Percentiles rank a stretch among this genome's conserved stretches.
Evolutionary conservation across 2,329 filamentous ascomycete genomes (phyloP).

Genomic region (Lachnellula cervina): DNA sequence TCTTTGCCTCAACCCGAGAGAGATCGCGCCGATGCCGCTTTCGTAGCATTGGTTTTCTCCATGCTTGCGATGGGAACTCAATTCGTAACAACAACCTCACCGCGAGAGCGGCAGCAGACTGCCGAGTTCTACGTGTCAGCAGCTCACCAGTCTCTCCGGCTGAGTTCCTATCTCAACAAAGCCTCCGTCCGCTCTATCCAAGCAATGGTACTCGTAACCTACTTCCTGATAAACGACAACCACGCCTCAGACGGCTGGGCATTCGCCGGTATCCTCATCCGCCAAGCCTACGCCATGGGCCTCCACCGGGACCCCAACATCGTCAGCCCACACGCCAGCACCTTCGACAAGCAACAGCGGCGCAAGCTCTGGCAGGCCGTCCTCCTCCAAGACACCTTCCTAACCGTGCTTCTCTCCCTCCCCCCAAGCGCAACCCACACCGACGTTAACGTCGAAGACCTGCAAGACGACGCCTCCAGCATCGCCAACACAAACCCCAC

Average conservation of each 20-base stretch:
- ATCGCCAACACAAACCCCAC: constrained; percentile 58
- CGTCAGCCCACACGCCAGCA: constrained; percentile 59
- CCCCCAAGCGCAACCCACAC: constrained; percentile 75
- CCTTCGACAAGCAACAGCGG: constrained; percentile 72
- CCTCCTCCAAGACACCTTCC: constrained; percentile 73
- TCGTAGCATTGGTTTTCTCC: constrained; percentile 69
- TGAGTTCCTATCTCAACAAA: constrained; percentile 72
- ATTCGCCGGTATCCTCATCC: constrained; percentile 71
- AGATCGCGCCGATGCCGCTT: constrained; percentile 57
- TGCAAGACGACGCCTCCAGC: constrained; percentile 57
- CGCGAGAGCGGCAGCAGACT: constrained; percentile 64
- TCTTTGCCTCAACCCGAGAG: constrained; percentile 53
- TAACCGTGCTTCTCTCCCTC: constrained; percentile 71
- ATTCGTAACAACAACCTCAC: constrained; percentile 57
- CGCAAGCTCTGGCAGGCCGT: constrained; percentile 81
- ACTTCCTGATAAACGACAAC: constrained; percentile 83
- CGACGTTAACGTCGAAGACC: constrained; percentile 70
- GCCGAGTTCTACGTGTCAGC: constrained; percentile 80
- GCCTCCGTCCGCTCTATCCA: constrained; percentile 70
- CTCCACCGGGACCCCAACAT: constrained; percentile 75
- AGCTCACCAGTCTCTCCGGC: constrained; percentile 69
- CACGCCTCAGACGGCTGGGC: constrained; percentile 80
- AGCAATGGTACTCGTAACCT: constrained; percentile 76
- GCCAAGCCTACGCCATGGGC: constrained; percentile 78
- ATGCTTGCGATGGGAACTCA: constrained; percentile 76